phyloP scores from a whole-genome alignment of 2,329 filamentous ascomycete species.

The Talaromyces sp. region DNA sequence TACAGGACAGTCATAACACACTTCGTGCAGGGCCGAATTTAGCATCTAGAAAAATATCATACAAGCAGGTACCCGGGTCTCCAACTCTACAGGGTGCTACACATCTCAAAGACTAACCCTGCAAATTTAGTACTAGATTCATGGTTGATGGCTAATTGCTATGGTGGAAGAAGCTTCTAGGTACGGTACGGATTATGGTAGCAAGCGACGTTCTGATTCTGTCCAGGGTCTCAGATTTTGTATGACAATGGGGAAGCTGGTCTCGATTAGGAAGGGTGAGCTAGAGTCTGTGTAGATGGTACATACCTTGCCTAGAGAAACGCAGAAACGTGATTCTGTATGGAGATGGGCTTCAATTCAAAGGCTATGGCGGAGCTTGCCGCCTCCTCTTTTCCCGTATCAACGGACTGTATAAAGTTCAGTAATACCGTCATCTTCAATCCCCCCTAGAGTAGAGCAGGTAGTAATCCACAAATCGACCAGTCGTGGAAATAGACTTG shows the following conservation, averaged over 20 bases:
- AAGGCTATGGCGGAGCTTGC: background rate
- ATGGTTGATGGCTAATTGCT: background rate
- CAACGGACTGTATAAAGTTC: background rate
- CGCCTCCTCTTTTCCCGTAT: background rate
- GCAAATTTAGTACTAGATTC: background rate
- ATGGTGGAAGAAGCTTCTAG: background rate
- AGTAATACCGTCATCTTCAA: background rate
- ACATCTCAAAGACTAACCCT: background rate
- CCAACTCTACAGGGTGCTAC: background rate
- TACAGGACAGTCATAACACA: background rate
- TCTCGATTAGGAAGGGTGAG: background rate
- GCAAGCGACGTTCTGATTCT: background rate
- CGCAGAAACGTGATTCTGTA: too few species aligned
- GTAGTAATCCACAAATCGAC: background rate
- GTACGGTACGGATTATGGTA: background rate
- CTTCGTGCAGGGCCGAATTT: background rate
- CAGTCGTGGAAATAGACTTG: conserved; percentile 1
- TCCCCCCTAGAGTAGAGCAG: background rate
- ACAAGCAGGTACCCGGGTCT: background rate
- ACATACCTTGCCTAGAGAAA: too few species aligned
- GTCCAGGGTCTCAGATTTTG: background rate
- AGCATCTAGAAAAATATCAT: background rate
- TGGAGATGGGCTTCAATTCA: background rate
- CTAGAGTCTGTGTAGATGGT: background rate
- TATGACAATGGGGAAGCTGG: background rate